A percentile compares a stretch with the other conserved stretches of the same genome.
phyloP scores from a whole-genome alignment of 768 basidiomycete genomes.

The Hericium rajendrae region DNA sequence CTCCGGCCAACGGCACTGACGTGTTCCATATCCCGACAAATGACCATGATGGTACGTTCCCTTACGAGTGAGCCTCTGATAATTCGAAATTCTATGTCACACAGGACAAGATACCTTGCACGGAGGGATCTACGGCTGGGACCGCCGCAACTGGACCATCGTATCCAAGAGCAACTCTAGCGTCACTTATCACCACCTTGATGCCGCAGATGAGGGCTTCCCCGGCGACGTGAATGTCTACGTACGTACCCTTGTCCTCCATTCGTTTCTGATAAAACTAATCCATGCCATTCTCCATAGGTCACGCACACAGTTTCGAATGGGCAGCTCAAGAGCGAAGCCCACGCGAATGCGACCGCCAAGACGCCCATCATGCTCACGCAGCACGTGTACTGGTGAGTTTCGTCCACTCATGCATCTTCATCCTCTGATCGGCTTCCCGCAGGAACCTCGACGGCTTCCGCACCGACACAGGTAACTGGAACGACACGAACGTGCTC shows the following conservation, averaged over 20 bases:
- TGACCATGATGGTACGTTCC: constrained; percentile 33
- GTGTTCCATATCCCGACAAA: constrained; percentile 43
- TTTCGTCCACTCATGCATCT: neutral
- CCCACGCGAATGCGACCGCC: constrained; percentile 39
- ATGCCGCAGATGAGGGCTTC: constrained; percentile 45
- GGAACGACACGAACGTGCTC: neutral
- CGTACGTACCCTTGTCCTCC: constrained; percentile 18
- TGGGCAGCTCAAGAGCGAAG: constrained; percentile 30
- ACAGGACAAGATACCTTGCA: constrained; percentile 40
- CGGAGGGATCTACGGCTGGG: constrained; percentile 48
- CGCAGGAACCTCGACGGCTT: constrained; percentile 46
- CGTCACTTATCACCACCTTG: constrained; percentile 44
- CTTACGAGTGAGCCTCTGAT: neutral
- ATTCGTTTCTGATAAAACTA: neutral
- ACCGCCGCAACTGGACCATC: constrained; percentile 46
- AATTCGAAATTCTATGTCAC: neutral
- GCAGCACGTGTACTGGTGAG: constrained; percentile 44
- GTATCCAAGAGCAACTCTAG: constrained; percentile 32
- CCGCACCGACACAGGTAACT: constrained; percentile 10
- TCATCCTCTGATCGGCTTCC: neutral
- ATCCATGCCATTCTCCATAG: constrained; percentile 17
- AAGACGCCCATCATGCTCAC: constrained; percentile 51
- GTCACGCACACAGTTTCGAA: constrained; percentile 40
- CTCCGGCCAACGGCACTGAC: constrained; percentile 32
- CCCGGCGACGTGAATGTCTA: constrained; percentile 37